Conservation (phyloP, 2,329 filamentous ascomycete species). For the Scedosporium dehoogii region DNA sequence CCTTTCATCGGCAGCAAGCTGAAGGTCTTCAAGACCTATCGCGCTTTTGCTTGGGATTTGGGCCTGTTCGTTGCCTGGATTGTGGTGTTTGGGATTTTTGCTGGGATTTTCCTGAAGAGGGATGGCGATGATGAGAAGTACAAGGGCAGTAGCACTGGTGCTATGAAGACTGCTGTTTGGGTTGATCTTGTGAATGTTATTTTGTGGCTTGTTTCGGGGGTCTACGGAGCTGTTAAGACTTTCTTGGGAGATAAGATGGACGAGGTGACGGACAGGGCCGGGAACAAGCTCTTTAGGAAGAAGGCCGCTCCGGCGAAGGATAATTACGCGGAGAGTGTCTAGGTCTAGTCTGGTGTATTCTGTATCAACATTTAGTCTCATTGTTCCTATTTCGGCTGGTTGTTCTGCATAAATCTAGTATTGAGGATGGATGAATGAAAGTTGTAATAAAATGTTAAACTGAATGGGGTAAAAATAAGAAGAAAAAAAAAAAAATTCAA, state of each 20-base stretch:
- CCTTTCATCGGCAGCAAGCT: constrained; percentile 22
- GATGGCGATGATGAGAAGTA: constrained; percentile 38
- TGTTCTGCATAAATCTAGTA: too few relatives aligned
- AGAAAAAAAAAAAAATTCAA: too few relatives aligned
- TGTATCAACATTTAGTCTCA: too few relatives aligned
- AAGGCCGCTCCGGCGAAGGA: constrained; percentile 18
- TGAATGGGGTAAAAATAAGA: too few relatives aligned
- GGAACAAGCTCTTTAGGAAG: constrained; percentile 26
- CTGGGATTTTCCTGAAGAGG: constrained; percentile 55
- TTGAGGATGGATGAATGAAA: too few relatives aligned
- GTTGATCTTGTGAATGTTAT: constrained; percentile 58
- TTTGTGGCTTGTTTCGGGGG: constrained; percentile 48
- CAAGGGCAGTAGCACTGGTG: constrained; percentile 29
- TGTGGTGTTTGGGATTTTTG: constrained; percentile 63
- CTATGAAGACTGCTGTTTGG: constrained; percentile 66
- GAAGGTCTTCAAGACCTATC: constrained; percentile 28
- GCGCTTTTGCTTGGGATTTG: constrained; percentile 34
- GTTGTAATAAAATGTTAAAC: too few relatives aligned
- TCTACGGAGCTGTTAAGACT: constrained; percentile 30
- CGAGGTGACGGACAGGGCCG: constrained; percentile 24
- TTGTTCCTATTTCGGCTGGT: too few relatives aligned
- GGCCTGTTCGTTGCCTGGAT: constrained; percentile 45
- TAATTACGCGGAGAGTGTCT: constrained; percentile 21
- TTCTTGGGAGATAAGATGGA: constrained; percentile 31
- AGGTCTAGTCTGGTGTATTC: background rate